phyloP scores from a whole-genome alignment of 495 filamentous ascomycete species.

The Hypoxylon fuscum region DNA sequence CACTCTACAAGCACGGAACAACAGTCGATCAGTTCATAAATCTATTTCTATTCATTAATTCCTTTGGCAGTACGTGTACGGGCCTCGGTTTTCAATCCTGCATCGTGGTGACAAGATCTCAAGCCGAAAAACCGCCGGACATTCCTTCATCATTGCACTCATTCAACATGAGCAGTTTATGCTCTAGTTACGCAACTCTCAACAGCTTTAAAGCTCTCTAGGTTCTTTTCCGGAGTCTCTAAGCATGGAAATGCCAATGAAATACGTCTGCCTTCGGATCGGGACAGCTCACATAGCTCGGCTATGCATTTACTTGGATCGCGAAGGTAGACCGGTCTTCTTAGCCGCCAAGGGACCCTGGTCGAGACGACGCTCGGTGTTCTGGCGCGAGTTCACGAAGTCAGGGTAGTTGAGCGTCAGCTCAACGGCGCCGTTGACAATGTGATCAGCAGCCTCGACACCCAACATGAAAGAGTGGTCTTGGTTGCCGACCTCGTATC shows the following conservation, averaged over 20 bases:
- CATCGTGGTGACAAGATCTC: conserved; percentile 20
- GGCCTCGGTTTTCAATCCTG: conserved; percentile 15
- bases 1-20: neutral
- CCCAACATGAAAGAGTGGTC: conserved; percentile 99
- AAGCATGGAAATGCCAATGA: conserved; percentile 18
- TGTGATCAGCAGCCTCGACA: conserved; percentile 95
- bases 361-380: conserved; percentile 86
- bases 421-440: conserved; percentile 93
- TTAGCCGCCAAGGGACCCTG: conserved; percentile 64
- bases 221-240: conserved; percentile 1
- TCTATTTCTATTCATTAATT: conserved; percentile 38
- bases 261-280: conserved; percentile 1
- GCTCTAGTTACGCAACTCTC: conserved; percentile 18
- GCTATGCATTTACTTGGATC: conserved; percentile 17
- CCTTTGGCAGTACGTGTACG: conserved; percentile 12
- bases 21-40: conserved; percentile 11
- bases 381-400: conserved; percentile 92
- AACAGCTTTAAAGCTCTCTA: conserved; percentile 17
- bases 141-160: conserved; percentile 30
- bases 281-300: neutral
- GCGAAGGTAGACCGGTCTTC: conserved; percentile 40
- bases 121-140: conserved; percentile 20
- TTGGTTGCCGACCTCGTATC: conserved; percentile 95
- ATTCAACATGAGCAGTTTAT: conserved; percentile 34
- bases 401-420: conserved; percentile 98